A percentile compares a stretch with the other conserved stretches of the same genome.
Conservation (phyloP, 306 rosid genomes). For the Lablab purpureus region DNA sequence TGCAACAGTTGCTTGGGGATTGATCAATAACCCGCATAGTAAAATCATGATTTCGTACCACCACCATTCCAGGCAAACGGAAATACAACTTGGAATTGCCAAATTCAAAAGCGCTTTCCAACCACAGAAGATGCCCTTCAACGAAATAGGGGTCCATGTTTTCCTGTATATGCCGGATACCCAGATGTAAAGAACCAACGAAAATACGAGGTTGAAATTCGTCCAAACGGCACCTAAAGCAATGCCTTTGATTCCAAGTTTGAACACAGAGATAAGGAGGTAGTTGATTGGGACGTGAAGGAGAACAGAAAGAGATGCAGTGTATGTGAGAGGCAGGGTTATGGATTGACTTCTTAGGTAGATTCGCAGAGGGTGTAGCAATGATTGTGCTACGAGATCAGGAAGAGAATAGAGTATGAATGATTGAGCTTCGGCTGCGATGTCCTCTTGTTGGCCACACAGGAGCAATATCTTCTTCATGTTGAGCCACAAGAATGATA, state of each 20-base stretch:
- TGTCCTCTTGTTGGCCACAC: constrained; percentile 71
- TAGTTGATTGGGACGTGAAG: constrained; percentile 87
- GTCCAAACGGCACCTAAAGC: constrained; percentile 87
- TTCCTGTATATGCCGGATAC: constrained; percentile 66
- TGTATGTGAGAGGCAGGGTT: constrained; percentile 77
- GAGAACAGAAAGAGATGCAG: constrained; percentile 65
- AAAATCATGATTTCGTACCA: constrained; percentile 99
- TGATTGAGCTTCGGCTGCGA: constrained; percentile 72
- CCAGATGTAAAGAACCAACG: constrained; percentile 59
- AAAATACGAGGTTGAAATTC: constrained; percentile 70
- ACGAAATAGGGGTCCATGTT: constrained; percentile 75
- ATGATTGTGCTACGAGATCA: constrained; percentile 79
- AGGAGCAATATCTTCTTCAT: constrained; percentile 66
- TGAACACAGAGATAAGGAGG: constrained; percentile 64
- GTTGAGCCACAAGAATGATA: constrained; percentile 70
- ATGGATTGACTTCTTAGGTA: constrained; percentile 81
- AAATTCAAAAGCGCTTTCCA: constrained; percentile 66
- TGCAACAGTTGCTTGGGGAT: constrained; percentile 88
- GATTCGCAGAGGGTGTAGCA: constrained; percentile 80
- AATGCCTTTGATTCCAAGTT: constrained; percentile 73
- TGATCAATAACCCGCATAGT: constrained; percentile 76
- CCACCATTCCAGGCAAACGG: constrained; percentile 99
- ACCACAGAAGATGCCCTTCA: constrained; percentile 48
- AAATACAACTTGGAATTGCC: constrained; percentile 88
- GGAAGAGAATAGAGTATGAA: constrained; percentile 79